These are phyloP conservation scores for Cystobasidium slooffiae DNA, from an alignment of 1,284 basidiomycete species.

Conservation along the genomic window DNA sequence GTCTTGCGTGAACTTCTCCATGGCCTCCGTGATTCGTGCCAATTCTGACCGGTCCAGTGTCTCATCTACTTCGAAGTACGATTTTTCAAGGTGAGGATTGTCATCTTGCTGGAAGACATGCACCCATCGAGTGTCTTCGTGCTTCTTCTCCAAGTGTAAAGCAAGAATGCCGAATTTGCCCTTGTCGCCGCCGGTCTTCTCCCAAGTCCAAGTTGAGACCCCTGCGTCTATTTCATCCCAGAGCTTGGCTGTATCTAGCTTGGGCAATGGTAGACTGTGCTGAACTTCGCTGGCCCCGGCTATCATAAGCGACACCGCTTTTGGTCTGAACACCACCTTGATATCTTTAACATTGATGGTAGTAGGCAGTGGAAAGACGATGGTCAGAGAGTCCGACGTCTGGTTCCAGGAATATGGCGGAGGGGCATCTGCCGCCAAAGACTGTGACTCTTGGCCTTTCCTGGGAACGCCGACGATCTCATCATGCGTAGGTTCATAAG, in stretches of 20 bases:
- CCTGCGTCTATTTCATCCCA: constrained; percentile 76
- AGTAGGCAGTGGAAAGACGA: constrained; percentile 79
- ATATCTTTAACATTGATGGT: constrained; percentile 69
- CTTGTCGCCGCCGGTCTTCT: constrained; percentile 61
- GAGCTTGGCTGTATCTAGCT: constrained; percentile 58
- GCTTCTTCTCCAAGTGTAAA: constrained; percentile 80
- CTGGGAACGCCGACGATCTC: constrained; percentile 53
- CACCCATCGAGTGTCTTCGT: constrained; percentile 79
- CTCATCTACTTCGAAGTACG: constrained; percentile 76
- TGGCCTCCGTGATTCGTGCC: constrained; percentile 72
- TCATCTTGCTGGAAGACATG: constrained; percentile 69
- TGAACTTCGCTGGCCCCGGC: constrained; percentile 58
- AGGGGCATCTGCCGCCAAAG: constrained; percentile 50
- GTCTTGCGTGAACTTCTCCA: constrained; percentile 78
- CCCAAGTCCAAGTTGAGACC: constrained; percentile 84
- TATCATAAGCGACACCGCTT: constrained; percentile 70
- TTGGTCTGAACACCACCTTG: constrained; percentile 68
- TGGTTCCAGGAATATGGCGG: constrained; percentile 91
- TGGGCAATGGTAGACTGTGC: constrained; percentile 51
- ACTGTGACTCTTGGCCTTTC: constrained; percentile 25
- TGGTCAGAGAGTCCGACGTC: constrained; percentile 74
- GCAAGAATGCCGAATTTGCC: constrained; percentile 70
- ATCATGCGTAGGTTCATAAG: constrained; percentile 43
- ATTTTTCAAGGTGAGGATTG: constrained; percentile 49
- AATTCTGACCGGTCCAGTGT: constrained; percentile 84